A percentile compares a stretch with the other conserved stretches of the same genome.
Evolutionary conservation across 2,329 filamentous ascomycete species (phyloP).

Genomic region (Shiraia sp.): DNA sequence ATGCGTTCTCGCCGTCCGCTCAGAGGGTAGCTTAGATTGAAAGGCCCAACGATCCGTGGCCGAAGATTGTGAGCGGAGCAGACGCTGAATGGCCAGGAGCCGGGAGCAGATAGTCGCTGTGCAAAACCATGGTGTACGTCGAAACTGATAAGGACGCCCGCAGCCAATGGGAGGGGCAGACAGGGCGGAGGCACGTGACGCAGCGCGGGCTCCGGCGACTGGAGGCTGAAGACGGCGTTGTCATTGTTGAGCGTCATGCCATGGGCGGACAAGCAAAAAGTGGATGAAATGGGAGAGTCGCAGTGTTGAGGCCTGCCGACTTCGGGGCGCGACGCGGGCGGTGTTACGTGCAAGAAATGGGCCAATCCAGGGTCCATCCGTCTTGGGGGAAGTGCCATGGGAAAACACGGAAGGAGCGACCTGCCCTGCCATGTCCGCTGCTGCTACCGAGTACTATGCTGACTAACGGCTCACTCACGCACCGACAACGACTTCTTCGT

Average conservation of each 20-base stretch:
- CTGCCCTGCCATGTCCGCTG: too few relatives aligned
- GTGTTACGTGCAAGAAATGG: too few relatives aligned
- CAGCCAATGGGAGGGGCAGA: conserved; percentile 33
- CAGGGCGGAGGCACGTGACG: conserved; percentile 28
- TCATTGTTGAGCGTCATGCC: conserved; percentile 35
- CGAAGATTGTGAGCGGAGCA: conserved; percentile 63
- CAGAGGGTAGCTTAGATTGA: conserved; percentile 21
- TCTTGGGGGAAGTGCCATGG: too few relatives aligned
- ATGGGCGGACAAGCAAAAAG: conserved; percentile 10
- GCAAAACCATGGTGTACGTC: conserved; percentile 39
- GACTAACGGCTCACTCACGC: too few relatives aligned
- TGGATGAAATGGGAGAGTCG: too few relatives aligned
- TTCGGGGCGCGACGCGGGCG: conserved; percentile 11
- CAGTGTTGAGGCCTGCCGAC: conserved; percentile 19
- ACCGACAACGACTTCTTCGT: too few relatives aligned
- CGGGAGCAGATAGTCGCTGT: conserved; percentile 21
- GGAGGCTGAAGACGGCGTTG: conserved; percentile 18
- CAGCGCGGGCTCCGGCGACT: conserved; percentile 23
- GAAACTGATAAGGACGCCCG: conserved; percentile 38
- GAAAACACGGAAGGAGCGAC: too few relatives aligned
- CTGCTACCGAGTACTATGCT: too few relatives aligned
- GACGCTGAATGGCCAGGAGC: conserved; percentile 51
- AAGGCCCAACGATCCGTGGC: conserved; percentile 70
- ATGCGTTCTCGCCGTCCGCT: conserved; percentile 16
- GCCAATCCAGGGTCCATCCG: too few relatives aligned